These are phyloP conservation scores for Umbelopsis sp. DNA, from an alignment of 371 early-diverging fungal genomes.

Conservation along the genomic window DNA sequence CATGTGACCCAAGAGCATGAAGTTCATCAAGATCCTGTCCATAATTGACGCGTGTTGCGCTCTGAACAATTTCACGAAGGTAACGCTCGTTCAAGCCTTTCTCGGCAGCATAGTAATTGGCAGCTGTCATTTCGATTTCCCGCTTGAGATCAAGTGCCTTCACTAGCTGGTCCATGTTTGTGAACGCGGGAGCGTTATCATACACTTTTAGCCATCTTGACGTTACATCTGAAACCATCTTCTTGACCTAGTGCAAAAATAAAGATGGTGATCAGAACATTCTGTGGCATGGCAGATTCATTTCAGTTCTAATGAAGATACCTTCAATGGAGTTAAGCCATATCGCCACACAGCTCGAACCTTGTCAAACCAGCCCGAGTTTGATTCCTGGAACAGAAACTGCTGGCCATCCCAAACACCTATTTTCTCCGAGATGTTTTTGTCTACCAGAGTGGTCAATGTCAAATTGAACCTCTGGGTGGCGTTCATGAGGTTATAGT, in stretches of 20 bases:
- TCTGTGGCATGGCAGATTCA: too few relatives aligned
- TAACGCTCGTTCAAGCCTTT: conserved; percentile 38
- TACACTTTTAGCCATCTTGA: conserved; percentile 30
- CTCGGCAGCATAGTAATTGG: conserved; percentile 40
- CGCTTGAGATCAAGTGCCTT: conserved; percentile 28
- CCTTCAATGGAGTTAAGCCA: conserved; percentile 55
- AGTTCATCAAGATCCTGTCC: conserved; percentile 65
- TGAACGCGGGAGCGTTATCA: conserved; percentile 26
- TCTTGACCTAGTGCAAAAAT: background rate
- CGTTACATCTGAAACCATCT: conserved; percentile 21
- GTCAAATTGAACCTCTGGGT: conserved; percentile 57
- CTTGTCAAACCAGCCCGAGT: conserved; percentile 47
- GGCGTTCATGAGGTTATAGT: conserved; percentile 57
- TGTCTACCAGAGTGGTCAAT: conserved; percentile 26
- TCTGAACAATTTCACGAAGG: conserved; percentile 56
- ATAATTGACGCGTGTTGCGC: conserved; percentile 73
- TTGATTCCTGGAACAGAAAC: conserved; percentile 56
- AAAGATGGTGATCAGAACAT: background rate
- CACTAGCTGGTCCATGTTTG: conserved; percentile 27
- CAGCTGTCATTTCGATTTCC: conserved; percentile 39
- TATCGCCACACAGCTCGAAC: conserved; percentile 53
- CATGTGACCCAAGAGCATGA: conserved; percentile 67
- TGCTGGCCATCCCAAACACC: conserved; percentile 58
- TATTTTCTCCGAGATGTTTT: conserved; percentile 24
- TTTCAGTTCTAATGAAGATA: conserved; percentile 14